Evolutionary conservation across 23 red algal species (phyloP), one percentile per base, ranked within the genome.

Genomic region (Cyanidioschyzon merolae): DNA sequence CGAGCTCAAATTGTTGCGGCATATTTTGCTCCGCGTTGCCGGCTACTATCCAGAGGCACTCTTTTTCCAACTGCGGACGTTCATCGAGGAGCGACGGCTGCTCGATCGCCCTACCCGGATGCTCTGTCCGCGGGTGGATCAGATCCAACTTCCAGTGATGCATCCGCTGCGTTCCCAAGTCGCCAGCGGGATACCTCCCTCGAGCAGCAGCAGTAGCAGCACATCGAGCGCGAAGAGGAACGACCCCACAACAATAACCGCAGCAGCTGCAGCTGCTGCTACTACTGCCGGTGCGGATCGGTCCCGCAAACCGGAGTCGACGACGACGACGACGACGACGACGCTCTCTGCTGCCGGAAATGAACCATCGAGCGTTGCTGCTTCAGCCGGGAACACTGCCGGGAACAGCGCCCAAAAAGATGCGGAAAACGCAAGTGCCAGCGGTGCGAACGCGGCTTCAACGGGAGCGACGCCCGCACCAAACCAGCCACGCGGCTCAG

Each of bases 31-130:
- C 0, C 79, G 80, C 17, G 75, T 98, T 57, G 94, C 88, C 26
- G 80, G 76, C 58, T 41, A 80, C 39, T 91, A 91, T 80, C 94
- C 94, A 37, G 88, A 98, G 75, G 94, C 94, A 50, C 59, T 91
- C 7, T 98, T 86, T 75, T 98, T 88, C 77, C 39, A 59, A 2
- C 38, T 98, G 75, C 80, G 88, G 58, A 74, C 85, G 1, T 98
- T 86, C 41, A 75, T 88, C 76, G 94, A 98, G 40, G 94, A 98
- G 59, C 83, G 89, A 26, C 83, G 82, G 37, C n/a, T n/a, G 36
- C 54, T 85, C 30, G 94, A 90, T 71, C 41, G 78, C 30, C 85
- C 94, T 1, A 76, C 75, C 3, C 78, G 76, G 12, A 58, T 74
- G 25, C 58, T 87, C 59, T 35, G 32, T 32, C 63, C 63, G 63